A percentile compares a stretch with the other conserved stretches of the same genome.
phyloP scores from a whole-genome alignment of 1,284 basidiomycete species.

The Cryptococcus floricola region DNA sequence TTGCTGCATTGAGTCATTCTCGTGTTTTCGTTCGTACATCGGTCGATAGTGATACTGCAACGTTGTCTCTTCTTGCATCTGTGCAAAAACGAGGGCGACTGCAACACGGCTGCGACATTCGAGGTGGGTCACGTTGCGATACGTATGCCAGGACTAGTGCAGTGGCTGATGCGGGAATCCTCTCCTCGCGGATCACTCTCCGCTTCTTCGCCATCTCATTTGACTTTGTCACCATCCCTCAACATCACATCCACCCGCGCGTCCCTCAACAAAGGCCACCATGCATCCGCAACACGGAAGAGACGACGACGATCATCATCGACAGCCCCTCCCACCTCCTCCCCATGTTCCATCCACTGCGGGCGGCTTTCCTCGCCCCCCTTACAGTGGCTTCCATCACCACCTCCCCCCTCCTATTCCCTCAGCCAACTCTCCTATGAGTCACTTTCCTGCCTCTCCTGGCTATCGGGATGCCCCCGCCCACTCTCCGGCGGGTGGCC shows the following conservation, averaged over 20 bases:
- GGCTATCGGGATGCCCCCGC: slow-evolving; percentile 7
- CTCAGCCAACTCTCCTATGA: slow-evolving; percentile 13
- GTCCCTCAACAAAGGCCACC: background rate
- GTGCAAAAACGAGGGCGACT: too few relatives aligned
- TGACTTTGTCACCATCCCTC: background rate
- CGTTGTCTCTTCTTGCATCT: too few relatives aligned
- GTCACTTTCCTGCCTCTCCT: slow-evolving; percentile 8
- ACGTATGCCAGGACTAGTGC: too few relatives aligned
- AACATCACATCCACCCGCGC: too few relatives aligned
- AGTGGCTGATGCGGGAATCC: background rate
- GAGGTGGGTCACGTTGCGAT: too few relatives aligned
- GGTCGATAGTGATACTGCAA: too few relatives aligned
- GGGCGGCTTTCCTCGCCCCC: slow-evolving; percentile 1
- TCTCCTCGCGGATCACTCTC: background rate
- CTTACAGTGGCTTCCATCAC: slow-evolving; percentile 7
- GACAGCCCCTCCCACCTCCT: background rate
- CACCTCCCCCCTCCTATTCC: slow-evolving; percentile 17
- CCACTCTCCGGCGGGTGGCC: slow-evolving; percentile 17
- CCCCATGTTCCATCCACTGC: background rate
- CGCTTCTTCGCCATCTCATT: background rate
- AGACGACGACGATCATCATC: background rate
- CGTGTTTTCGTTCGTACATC: too few relatives aligned
- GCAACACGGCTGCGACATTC: too few relatives aligned
- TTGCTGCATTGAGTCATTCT: too few relatives aligned
- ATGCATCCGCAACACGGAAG: background rate